Evolutionary conservation across 2,329 filamentous ascomycete genomes (phyloP), one percentile per base, ranked within the genome.

Genomic region (Lasiodiplodia sp.): DNA sequence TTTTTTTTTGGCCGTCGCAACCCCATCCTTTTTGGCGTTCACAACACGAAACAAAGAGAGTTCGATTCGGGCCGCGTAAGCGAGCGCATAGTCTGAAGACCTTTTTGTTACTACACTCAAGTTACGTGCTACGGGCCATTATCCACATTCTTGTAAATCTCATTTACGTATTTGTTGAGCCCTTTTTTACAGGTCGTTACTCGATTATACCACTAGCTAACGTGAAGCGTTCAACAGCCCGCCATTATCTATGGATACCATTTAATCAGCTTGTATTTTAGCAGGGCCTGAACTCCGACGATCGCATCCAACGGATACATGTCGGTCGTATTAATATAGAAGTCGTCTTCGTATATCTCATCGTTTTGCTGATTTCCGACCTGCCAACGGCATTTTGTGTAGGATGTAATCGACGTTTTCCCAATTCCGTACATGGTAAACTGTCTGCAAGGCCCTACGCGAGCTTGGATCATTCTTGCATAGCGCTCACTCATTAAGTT

Each of bases 321-420:
- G 25, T 18, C 40, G 6, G 5, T 5, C 14, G 40, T 2, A 44
- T n/a, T 7, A 18, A 44, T 18, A 7, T 7, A n/a, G 18, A 44
- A 44, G 16, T 16, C 18, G 18, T 44, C 40, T 8, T 44, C 40
- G 18, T 44, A n/a, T 14, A 44, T 18, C 14, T n/a, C 40, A 7
- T 18, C 5, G 7, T 44, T 3, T 8, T 7, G 14, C 40, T 7
- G 6, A 18, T 44, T 2, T 5, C 8, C 18, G 5, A 44, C 2
- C 40, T 18, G 40, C 40, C 40, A 44, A n/a, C 40, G 40, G 10
- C 16, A 44, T 18, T 16, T 44, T n/a, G 40, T 44, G 6, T 8
- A n/a, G 1, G 4, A n/a, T 7, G 6, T 44, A n/a, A 44, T 1
- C 16, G 5, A 0, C 5, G 2, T 8, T 2, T 7, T 34, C 31